These are phyloP conservation scores for Scheffersomyces quercinus DNA, from an alignment of 1,139 yeast genomes.

Conservation along the genomic window DNA sequence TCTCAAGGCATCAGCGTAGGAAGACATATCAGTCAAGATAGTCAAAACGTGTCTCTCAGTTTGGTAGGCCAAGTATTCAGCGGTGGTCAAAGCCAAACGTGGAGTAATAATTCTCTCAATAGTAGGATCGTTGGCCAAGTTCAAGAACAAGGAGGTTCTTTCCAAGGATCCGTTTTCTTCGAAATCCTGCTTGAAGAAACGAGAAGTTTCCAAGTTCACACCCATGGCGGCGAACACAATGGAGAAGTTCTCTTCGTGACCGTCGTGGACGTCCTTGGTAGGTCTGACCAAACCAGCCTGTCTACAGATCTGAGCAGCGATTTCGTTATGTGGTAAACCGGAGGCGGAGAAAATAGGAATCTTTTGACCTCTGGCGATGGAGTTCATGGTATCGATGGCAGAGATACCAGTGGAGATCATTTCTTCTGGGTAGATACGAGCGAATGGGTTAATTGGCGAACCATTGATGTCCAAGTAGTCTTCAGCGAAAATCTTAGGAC, in stretches of 20 bases:
- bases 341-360: conserved; percentile 98
- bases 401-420: conserved; percentile 99
- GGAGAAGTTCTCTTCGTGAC: conserved; percentile 98
- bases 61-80: conserved; percentile 97
- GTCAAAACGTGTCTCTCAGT: conserved; percentile 99
- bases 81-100: conserved; percentile 98
- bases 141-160: conserved; percentile 93
- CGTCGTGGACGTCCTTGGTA: conserved; percentile 98
- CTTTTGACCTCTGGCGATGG: conserved; percentile 99
- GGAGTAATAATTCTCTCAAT: conserved; percentile 99
- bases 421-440: conserved; percentile 99
- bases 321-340: conserved; percentile 98
- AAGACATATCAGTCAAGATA: conserved; percentile 97
- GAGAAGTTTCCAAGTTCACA: conserved; percentile 87
- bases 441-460: conserved; percentile 96
- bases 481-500: conserved; percentile 97
- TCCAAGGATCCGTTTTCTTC: conserved; percentile 98
- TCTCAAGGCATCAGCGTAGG: conserved; percentile 98
- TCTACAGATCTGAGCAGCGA: conserved; percentile 99
- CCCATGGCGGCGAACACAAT: conserved; percentile 99
- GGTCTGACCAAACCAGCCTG: conserved; percentile 99
- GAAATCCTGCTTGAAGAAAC: conserved; percentile 97
- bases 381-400: conserved; percentile 98
- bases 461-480: conserved; percentile 98
- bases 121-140: conserved; percentile 98